phyloP scores from a whole-genome alignment of 257 asterid genomes.

The Euphrasia confusa region DNA sequence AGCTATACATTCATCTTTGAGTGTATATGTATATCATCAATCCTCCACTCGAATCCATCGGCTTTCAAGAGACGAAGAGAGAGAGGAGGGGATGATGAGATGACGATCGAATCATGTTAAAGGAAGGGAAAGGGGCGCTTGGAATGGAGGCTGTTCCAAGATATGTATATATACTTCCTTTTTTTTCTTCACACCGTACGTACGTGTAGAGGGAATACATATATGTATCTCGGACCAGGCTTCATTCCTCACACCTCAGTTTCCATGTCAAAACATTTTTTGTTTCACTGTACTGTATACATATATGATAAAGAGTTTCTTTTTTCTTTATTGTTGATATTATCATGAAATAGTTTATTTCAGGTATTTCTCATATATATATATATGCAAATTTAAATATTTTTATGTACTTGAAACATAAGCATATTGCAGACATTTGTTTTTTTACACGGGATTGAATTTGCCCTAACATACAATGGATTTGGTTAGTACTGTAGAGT shows the following conservation, averaged over 20 bases:
- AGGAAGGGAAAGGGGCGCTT: conserved; percentile 35
- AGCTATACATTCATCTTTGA: not conserved
- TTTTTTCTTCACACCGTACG: not conserved
- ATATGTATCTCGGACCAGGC: conserved; percentile 81
- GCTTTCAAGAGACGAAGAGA: conserved; percentile 16
- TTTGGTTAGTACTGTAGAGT: no score
- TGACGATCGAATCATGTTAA: not conserved
- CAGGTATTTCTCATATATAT: no score
- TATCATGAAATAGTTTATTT: no score
- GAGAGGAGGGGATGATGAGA: conserved; percentile 1
- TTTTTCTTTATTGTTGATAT: no score
- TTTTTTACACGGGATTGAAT: no score
- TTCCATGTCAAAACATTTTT: conserved; percentile 16
- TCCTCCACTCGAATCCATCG: conserved; percentile 5
- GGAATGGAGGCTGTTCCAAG: conserved; percentile 69
- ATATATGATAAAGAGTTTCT: no score
- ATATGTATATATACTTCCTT: not conserved
- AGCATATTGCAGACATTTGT: no score
- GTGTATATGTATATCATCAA: no score
- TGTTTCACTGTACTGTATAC: not conserved
- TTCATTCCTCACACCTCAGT: conserved; percentile 62
- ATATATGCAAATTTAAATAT: no score
- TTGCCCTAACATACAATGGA: no score
- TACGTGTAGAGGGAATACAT: not conserved
- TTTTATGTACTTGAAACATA: no score